Conservation (phyloP, 163 green algal species). For the Scenedesmus sp. region DNA sequence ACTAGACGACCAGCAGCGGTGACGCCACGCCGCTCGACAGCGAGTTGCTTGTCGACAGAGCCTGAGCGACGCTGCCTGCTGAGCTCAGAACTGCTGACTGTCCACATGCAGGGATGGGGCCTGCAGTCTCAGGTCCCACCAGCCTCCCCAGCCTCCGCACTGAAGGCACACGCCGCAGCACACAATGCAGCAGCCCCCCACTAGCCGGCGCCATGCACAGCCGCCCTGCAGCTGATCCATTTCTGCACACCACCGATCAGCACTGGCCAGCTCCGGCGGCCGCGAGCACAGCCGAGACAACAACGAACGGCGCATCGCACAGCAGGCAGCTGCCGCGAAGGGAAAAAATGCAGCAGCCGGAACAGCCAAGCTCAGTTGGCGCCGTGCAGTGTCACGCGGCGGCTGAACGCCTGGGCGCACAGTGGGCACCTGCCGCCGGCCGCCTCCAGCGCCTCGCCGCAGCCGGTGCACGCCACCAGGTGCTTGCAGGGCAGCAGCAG, state of each 20-base stretch:
- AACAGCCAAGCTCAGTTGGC: neutral
- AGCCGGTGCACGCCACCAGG: constrained; percentile 18
- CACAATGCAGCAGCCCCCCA: too few species aligned
- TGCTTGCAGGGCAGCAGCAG: constrained; percentile 54
- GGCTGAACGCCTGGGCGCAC: constrained; percentile 39
- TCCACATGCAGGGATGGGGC: too few species aligned
- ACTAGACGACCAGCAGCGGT: too few species aligned
- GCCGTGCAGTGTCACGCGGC: constrained; percentile 13
- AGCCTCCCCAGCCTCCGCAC: neutral
- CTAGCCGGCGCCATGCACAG: constrained; percentile 8
- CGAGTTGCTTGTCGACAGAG: too few species aligned
- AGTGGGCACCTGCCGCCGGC: constrained; percentile 15
- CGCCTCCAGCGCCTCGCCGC: constrained; percentile 37
- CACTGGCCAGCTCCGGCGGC: too few species aligned
- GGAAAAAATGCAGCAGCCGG: too few species aligned
- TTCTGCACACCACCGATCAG: constrained; percentile 32
- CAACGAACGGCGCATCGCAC: neutral
- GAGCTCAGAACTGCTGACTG: too few species aligned
- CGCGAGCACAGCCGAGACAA: too few species aligned
- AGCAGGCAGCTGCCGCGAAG: too few species aligned
- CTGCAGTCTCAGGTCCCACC: too few species aligned
- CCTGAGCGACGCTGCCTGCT: too few species aligned
- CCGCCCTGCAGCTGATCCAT: neutral
- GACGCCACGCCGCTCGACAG: too few species aligned
- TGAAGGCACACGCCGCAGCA: neutral